Evolutionary conservation across 352 stramenopile genomes (phyloP), one percentile per base, ranked within the genome.

Genomic region (Phytophthora agathidicida): DNA sequence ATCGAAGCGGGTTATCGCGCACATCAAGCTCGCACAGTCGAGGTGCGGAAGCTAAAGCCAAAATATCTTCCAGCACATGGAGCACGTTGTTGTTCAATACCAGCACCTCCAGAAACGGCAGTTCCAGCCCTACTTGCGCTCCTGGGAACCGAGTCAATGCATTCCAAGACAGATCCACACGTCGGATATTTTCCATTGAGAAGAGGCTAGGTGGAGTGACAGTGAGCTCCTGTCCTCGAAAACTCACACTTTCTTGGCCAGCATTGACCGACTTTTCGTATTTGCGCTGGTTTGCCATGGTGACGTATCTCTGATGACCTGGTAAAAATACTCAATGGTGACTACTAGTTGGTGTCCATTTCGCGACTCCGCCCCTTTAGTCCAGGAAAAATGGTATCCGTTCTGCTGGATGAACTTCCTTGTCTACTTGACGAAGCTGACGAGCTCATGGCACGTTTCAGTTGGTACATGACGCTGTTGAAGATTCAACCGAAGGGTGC

Each of bases 91-190:
- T 51, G 10, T 69, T 67, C 9, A 91, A 50, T 20, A 68, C 28
- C n/a, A 93, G 37, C 20, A 84, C 59, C 38, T 89, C 71, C 20
- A 91, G 64, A 2, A 47, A 69, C 23, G 67, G 65, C 27, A 93
- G 41, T 28, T 79, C 68, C 7, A 28, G 44, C 1, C 69, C 71
- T 14, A 91, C 48, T 16, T 77, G 55, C 10, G 30, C 43, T 8
- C 83, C 83, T 0, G 83, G 83, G 38, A 93, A 79, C 3, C 80
- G 73, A 7, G 74, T 80, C 27, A 93, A 45, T 20, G 70, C 62
- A 37, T 93, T 93, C 36, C 65, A 42, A 0, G 79, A 88, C 28
- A 93, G 58, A 31, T 93, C 79, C 8, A 91, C 38, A 32, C 64
- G 51, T 20, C 79, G 62, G 11, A 88, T 41, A 38, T 85, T 84